phyloP scores from a whole-genome alignment of 2,329 filamentous ascomycete genomes.

The Curvularia lunata region DNA sequence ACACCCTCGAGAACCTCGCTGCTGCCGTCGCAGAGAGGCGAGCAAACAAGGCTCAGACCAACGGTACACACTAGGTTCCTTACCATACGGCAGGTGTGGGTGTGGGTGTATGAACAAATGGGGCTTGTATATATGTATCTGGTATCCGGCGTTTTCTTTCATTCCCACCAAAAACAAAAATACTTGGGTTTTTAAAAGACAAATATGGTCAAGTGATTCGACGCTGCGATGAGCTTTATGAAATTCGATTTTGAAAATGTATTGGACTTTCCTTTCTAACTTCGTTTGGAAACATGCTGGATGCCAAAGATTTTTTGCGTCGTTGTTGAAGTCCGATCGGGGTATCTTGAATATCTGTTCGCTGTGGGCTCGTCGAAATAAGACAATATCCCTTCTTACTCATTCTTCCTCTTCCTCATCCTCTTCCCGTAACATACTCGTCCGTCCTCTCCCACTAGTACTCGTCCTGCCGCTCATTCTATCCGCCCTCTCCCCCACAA shows the following conservation, averaged over 20 bases:
- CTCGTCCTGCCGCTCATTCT: conserved; percentile 14
- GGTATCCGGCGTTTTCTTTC: background rate
- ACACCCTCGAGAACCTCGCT: conserved; percentile 83
- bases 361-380: background rate
- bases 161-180: background rate
- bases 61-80: conserved; percentile 22
- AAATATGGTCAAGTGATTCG: background rate
- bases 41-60: conserved; percentile 48
- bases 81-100: background rate
- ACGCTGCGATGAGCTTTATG: background rate
- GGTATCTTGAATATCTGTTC: conserved; percentile 7
- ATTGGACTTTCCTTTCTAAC: background rate
- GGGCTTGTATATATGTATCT: background rate
- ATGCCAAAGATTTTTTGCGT: background rate
- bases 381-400: conserved; percentile 2
- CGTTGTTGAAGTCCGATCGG: background rate
- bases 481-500: conserved; percentile 44
- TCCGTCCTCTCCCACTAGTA: conserved; percentile 8
- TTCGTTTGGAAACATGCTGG: background rate
- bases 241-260: background rate
- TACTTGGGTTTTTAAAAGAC: background rate
- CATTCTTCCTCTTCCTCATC: conserved; percentile 13
- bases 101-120: background rate
- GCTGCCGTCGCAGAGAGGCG: conserved; percentile 80
- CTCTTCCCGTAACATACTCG: conserved; percentile 3